Evolutionary conservation across 331 rosid genomes (phyloP).

Genomic region (Quercus lobata): DNA sequence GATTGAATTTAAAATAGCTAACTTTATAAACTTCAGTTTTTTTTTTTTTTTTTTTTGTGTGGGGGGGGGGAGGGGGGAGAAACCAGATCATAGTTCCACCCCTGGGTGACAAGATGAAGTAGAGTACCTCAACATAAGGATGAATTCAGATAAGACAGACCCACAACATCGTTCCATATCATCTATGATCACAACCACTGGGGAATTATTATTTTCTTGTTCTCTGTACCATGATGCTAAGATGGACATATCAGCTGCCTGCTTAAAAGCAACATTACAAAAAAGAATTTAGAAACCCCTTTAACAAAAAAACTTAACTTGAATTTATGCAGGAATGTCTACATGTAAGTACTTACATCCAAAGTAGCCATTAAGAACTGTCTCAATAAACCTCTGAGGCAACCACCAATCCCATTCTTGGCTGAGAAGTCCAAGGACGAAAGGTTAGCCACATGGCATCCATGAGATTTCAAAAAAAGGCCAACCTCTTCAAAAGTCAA

Average conservation of each 20-base stretch:
- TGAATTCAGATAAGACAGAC: conserved; percentile 73
- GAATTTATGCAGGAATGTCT: conserved; percentile 8
- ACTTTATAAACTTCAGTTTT: too few relatives aligned
- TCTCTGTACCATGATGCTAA: conserved; percentile 95
- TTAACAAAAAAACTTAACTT: background rate
- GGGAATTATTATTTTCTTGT: conserved; percentile 57
- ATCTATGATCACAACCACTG: conserved; percentile 67
- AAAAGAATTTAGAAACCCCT: conserved; percentile 5
- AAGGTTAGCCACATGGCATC: conserved; percentile 79
- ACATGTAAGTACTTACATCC: conserved; percentile 49
- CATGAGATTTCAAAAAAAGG: conserved; percentile 64
- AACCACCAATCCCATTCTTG: conserved; percentile 82
- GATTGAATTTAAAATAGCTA: too few relatives aligned
- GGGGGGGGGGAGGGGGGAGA: too few relatives aligned
- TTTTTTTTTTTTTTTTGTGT: too few relatives aligned
- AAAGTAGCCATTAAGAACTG: conserved; percentile 50
- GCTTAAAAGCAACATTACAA: conserved; percentile 26
- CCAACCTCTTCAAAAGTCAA: conserved; percentile 83
- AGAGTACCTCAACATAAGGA: conserved; percentile 75
- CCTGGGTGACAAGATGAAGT: background rate
- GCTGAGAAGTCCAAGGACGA: conserved; percentile 67
- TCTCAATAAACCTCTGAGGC: conserved; percentile 68
- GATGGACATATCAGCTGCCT: conserved; percentile 76
- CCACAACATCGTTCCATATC: conserved; percentile 86
- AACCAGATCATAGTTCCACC: too few relatives aligned